phyloP scores from a whole-genome alignment of 148 eudicot genomes.

The Vaccinium darrowii region DNA sequence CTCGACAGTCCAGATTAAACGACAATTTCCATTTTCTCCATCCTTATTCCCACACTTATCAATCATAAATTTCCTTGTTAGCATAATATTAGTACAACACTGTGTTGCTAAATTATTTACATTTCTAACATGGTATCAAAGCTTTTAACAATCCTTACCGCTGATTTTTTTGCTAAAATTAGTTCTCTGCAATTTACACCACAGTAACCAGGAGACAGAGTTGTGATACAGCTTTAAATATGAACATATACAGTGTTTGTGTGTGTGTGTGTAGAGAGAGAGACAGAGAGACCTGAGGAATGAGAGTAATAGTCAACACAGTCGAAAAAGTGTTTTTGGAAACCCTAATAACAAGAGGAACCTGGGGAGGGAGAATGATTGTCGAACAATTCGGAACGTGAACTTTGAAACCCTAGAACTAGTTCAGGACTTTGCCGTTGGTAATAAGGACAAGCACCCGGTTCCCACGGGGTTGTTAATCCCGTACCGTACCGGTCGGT shows the following conservation, averaged over 20 bases:
- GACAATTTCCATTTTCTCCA: too few relatives aligned
- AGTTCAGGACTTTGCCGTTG: too few relatives aligned
- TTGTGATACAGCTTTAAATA: not conserved
- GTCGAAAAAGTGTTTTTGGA: not conserved
- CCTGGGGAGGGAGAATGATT: not conserved
- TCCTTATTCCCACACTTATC: too few relatives aligned
- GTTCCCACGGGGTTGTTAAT: too few relatives aligned
- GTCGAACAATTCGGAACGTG: not conserved
- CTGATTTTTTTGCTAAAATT: not conserved
- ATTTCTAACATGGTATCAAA: too few relatives aligned
- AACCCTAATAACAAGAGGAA: not conserved
- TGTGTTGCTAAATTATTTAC: too few relatives aligned
- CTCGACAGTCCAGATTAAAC: too few relatives aligned
- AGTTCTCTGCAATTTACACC: not conserved
- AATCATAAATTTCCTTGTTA: too few relatives aligned
- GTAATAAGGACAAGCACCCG: not conserved
- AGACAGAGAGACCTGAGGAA: conserved; percentile 3
- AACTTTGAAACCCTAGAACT: not conserved
- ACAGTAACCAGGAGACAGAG: not conserved
- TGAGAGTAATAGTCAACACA: not conserved
- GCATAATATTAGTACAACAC: too few relatives aligned
- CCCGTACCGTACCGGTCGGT: too few relatives aligned
- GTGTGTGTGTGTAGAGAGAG: not conserved
- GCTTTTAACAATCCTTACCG: too few relatives aligned
- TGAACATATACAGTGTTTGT: too few relatives aligned